phyloP scores from a whole-genome alignment of 306 rosid genomes.

The Cucurbita ficifolia region DNA sequence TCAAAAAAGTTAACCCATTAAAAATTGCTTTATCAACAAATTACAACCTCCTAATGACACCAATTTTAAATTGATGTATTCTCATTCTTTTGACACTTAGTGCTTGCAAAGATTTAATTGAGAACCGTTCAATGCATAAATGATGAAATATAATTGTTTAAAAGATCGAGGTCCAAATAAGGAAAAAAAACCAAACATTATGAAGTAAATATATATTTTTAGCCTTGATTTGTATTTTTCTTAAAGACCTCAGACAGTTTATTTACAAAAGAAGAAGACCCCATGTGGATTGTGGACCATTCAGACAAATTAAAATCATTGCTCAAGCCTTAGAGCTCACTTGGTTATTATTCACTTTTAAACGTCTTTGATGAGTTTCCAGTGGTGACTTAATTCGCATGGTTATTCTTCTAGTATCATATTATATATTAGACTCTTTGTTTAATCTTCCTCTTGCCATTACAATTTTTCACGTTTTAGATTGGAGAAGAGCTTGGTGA shows the following conservation, averaged over 20 bases:
- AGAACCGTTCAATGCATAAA: not conserved
- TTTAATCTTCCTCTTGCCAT: not conserved
- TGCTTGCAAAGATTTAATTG: not conserved
- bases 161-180: no score
- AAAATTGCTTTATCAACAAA: not conserved
- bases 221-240: not conserved
- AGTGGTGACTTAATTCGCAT: not conserved
- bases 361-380: not conserved
- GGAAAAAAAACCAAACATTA: not conserved
- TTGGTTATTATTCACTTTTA: not conserved
- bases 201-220: no score
- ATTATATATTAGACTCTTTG: not conserved
- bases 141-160: no score
- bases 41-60: not conserved
- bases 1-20: not conserved
- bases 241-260: not conserved
- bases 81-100: not conserved
- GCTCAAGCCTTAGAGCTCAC: not conserved
- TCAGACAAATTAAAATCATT: not conserved
- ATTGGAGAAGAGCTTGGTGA: conserved; percentile 95
- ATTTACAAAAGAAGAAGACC: not conserved
- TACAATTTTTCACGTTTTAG: conserved; percentile 26
- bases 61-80: not conserved
- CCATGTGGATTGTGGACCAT: not conserved
- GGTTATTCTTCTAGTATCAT: not conserved